Conservation (phyloP, 2,329 filamentous ascomycete species). For the Paramyrothecium roridum region DNA sequence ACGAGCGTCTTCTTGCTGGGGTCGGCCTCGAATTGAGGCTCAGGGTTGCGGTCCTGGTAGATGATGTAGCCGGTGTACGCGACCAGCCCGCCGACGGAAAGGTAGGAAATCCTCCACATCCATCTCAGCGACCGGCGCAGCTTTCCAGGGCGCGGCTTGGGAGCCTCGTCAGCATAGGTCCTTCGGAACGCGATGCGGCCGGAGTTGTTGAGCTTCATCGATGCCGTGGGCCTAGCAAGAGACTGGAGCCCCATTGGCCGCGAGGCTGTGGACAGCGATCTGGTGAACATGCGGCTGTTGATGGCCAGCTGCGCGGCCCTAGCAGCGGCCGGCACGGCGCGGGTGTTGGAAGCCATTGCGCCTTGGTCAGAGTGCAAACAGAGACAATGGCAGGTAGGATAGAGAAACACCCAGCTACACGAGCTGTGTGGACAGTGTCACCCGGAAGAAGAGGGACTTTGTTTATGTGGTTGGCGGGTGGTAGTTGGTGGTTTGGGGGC, state of each 20-base stretch:
- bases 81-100: conserved; percentile 66
- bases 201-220: conserved; percentile 29
- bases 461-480: conserved; percentile 3
- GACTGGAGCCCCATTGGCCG: conserved; percentile 16
- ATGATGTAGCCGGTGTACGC: conserved; percentile 77
- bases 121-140: conserved; percentile 71
- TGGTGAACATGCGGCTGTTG: conserved; percentile 24
- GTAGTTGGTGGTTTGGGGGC: conserved; percentile 17
- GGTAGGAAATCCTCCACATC: conserved; percentile 78
- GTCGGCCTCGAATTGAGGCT: conserved; percentile 74
- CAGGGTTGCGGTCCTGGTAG: conserved; percentile 78
- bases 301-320: conserved; percentile 23
- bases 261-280: conserved; percentile 29
- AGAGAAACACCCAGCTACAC: neutral
- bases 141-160: conserved; percentile 48
- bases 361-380: conserved; percentile 9
- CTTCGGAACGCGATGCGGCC: conserved; percentile 39
- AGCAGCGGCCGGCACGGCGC: conserved; percentile 36
- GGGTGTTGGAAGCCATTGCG: conserved; percentile 43
- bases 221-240: conserved; percentile 23
- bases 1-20: conserved; percentile 95
- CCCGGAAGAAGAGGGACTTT: conserved; percentile 5
- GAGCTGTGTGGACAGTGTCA: conserved; percentile 1
- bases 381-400: neutral
- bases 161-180: conserved; percentile 49